phyloP scores from a whole-genome alignment of 441 rosid genomes.

The Daphne laureola region DNA sequence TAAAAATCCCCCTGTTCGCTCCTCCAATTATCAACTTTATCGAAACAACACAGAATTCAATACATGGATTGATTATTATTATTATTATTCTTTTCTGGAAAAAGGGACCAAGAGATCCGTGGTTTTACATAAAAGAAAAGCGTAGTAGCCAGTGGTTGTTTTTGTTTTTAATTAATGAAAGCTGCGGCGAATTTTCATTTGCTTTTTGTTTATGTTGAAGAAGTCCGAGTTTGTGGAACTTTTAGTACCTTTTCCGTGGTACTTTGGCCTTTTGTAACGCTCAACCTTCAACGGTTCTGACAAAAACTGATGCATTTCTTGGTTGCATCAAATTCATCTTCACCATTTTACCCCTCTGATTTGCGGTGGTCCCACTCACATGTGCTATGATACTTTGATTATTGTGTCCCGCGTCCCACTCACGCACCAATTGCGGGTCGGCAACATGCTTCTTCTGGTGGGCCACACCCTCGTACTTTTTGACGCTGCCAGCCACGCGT shows the following conservation, averaged over 20 bases:
- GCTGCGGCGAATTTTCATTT: background rate
- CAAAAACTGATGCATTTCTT: conserved; percentile 1
- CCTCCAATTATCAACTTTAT: too few relatives aligned
- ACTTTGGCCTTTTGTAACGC: conserved; percentile 15
- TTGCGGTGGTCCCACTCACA: background rate
- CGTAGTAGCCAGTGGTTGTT: background rate
- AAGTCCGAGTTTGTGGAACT: conserved; percentile 3
- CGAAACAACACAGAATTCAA: too few relatives aligned
- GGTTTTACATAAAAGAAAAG: background rate
- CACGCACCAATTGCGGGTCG: conserved; percentile 15
- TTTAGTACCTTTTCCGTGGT: conserved; percentile 28
- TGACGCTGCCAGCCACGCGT: background rate
- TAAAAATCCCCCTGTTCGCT: too few relatives aligned
- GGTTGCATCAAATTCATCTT: conserved; percentile 15
- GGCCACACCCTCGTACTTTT: conserved; percentile 2
- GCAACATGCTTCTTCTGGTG: background rate
- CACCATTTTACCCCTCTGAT: background rate
- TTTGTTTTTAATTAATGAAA: background rate
- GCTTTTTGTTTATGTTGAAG: background rate
- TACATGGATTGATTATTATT: conserved; percentile 3
- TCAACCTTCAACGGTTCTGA: conserved; percentile 16
- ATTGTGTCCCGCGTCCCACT: conserved; percentile 4
- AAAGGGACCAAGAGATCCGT: too few relatives aligned
- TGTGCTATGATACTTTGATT: background rate
- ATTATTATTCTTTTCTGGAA: background rate